These are phyloP conservation scores for Penicillium sp. DNA, from an alignment of 2,329 filamentous ascomycete species.

Conservation along the genomic window DNA sequence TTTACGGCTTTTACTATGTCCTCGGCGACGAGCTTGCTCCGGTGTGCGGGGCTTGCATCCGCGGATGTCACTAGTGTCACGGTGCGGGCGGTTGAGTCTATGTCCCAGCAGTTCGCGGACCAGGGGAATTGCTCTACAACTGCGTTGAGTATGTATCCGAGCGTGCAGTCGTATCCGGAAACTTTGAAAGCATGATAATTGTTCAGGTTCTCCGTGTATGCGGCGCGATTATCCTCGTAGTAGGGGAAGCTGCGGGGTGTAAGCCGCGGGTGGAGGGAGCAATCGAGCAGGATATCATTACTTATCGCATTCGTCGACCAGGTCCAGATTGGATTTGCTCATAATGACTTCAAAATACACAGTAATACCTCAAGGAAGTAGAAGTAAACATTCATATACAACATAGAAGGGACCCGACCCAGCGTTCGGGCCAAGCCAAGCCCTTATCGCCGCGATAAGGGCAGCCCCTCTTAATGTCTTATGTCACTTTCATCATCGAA, in stretches of 20 bases:
- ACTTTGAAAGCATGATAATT: constrained; percentile 67
- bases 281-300: constrained; percentile 21
- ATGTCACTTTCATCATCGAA: constrained; percentile 25
- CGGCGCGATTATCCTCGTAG: constrained; percentile 57
- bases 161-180: constrained; percentile 60
- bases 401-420: not conserved
- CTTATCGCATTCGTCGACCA: constrained; percentile 59
- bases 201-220: constrained; percentile 54
- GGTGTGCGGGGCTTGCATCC: constrained; percentile 59
- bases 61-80: constrained; percentile 60
- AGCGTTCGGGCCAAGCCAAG: constrained; percentile 12
- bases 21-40: constrained; percentile 57
- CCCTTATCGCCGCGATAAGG: constrained; percentile 30
- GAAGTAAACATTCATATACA: no score
- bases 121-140: constrained; percentile 45
- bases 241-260: constrained; percentile 69
- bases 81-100: constrained; percentile 61
- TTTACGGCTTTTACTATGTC: constrained; percentile 68
- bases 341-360: constrained; percentile 19
- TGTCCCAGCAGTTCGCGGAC: constrained; percentile 57
- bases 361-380: not conserved
- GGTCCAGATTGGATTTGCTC: constrained; percentile 52
- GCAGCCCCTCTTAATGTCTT: constrained; percentile 16
- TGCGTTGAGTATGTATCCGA: constrained; percentile 59
- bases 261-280: constrained; percentile 5